These are phyloP conservation scores for Mrakiaceae sp. DNA, from an alignment of 1,284 basidiomycete genomes.

Conservation along the genomic window DNA sequence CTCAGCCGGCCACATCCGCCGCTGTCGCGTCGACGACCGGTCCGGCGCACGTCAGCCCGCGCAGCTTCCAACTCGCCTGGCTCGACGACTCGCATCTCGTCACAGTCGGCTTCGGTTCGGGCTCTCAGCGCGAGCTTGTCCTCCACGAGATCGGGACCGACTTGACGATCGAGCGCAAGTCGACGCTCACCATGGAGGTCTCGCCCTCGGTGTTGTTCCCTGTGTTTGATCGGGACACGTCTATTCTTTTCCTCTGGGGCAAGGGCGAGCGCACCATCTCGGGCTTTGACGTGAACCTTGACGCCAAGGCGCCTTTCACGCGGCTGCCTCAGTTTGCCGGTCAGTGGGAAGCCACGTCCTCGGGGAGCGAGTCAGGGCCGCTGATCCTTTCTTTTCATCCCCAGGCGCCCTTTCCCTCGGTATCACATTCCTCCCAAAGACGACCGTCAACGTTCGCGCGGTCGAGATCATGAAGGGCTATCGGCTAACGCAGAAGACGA, in stretches of 20 bases:
- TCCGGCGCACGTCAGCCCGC: slow-evolving; percentile 33
- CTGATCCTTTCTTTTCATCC: no score
- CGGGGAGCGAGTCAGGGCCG: no score
- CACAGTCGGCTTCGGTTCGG: slow-evolving; percentile 35
- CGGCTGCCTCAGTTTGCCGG: slow-evolving; percentile 34
- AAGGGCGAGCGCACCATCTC: slow-evolving; percentile 37
- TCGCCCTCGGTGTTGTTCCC: slow-evolving; percentile 40
- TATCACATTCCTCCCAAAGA: slow-evolving; percentile 35
- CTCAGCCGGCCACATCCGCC: slow-evolving; percentile 18
- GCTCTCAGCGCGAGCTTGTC: slow-evolving; percentile 37
- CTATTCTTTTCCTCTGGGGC: slow-evolving; percentile 37
- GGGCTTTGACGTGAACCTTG: slow-evolving; percentile 33
- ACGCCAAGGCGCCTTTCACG: slow-evolving; percentile 23
- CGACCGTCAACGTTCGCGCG: slow-evolving; percentile 32
- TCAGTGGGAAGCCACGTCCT: neutral
- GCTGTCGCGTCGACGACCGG: slow-evolving; percentile 16
- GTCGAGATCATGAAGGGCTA: slow-evolving; percentile 36
- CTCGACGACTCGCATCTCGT: slow-evolving; percentile 31
- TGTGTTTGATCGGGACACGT: slow-evolving; percentile 37
- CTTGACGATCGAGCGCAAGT: slow-evolving; percentile 21
- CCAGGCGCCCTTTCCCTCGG: slow-evolving; percentile 32
- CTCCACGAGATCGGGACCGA: slow-evolving; percentile 27
- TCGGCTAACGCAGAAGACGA: slow-evolving; percentile 32
- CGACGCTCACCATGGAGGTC: slow-evolving; percentile 33
- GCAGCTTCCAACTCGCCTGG: slow-evolving; percentile 37